Percentiles rank a stretch among this genome's conserved stretches.
phyloP scores from a whole-genome alignment of 352 stramenopile genomes.

The Plasmopara viticola region DNA sequence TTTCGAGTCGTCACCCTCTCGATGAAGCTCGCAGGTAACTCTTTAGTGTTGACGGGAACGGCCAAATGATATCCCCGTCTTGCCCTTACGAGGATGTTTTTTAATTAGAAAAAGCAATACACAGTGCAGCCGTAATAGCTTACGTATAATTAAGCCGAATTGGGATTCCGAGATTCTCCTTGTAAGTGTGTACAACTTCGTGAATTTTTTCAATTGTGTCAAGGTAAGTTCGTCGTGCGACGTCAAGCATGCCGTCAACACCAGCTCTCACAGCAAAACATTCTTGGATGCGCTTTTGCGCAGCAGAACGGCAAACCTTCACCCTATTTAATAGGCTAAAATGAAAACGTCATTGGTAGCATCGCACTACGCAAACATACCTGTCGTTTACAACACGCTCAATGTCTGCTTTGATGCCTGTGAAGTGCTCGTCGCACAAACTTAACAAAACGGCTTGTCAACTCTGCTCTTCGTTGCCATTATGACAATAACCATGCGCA shows the following conservation, averaged over 20 bases:
- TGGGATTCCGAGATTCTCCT: slow-evolving; percentile 55
- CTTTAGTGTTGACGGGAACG: slow-evolving; percentile 44
- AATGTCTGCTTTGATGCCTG: slow-evolving; percentile 50
- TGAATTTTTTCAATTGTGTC: slow-evolving; percentile 83
- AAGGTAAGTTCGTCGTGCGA: slow-evolving; percentile 71
- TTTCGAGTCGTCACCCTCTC: slow-evolving; percentile 59
- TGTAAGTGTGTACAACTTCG: slow-evolving; percentile 65
- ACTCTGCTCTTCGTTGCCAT: slow-evolving; percentile 1
- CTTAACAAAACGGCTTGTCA: slow-evolving; percentile 22
- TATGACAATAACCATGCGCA: slow-evolving; percentile 11
- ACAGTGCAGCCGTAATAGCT: slow-evolving; percentile 3
- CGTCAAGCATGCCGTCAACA: slow-evolving; percentile 83
- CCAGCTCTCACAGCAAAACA: slow-evolving; percentile 75
- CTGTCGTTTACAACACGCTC: slow-evolving; percentile 70
- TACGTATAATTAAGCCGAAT: slow-evolving; percentile 79
- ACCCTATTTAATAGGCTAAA: slow-evolving; percentile 28
- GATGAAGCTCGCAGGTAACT: slow-evolving; percentile 56
- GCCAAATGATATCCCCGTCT: slow-evolving; percentile 69
- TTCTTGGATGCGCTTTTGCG: slow-evolving; percentile 81
- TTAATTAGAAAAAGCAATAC: not conserved
- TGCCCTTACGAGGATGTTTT: slow-evolving; percentile 19
- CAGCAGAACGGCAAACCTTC: slow-evolving; percentile 54
- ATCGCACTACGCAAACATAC: slow-evolving; percentile 18
- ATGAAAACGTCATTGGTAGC: not conserved
- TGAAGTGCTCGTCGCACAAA: slow-evolving; percentile 49